These are phyloP conservation scores for Pseudogymnoascus sp. DNA, from an alignment of 2,329 filamentous ascomycete species.

Conservation along the genomic window DNA sequence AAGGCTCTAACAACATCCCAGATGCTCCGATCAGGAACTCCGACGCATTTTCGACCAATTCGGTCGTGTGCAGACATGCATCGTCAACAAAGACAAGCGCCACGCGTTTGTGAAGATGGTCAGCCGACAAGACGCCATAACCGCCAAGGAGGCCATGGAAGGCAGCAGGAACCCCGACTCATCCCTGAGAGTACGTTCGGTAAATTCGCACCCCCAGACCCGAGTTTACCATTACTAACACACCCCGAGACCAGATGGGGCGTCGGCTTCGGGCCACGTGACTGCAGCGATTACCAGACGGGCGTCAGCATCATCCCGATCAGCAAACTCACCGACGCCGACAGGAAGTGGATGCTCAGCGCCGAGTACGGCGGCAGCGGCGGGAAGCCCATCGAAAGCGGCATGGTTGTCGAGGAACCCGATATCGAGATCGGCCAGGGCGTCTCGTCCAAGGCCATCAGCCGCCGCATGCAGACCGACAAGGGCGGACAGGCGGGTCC, in stretches of 20 bases:
- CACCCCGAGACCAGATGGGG: constrained; percentile 76
- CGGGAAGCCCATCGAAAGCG: constrained; percentile 68
- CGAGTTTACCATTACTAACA: neutral
- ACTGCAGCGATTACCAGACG: constrained; percentile 92
- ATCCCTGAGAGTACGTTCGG: constrained; percentile 21
- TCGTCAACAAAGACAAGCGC: constrained; percentile 95
- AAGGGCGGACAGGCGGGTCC: constrained; percentile 57
- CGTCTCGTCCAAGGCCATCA: constrained; percentile 85
- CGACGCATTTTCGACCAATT: constrained; percentile 71
- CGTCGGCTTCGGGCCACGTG: constrained; percentile 90
- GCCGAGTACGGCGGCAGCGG: constrained; percentile 91
- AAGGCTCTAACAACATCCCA: constrained; percentile 31
- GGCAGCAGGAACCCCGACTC: constrained; percentile 63
- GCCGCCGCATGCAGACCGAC: constrained; percentile 61
- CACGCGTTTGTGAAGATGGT: constrained; percentile 99
- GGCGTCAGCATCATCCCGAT: constrained; percentile 93
- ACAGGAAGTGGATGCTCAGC: constrained; percentile 93
- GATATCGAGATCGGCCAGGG: constrained; percentile 98
- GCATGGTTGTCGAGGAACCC: constrained; percentile 89
- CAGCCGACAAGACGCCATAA: constrained; percentile 73
- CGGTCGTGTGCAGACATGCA: constrained; percentile 90
- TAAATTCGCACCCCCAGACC: constrained; percentile 10
- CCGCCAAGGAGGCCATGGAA: constrained; percentile 83
- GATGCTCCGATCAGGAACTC: constrained; percentile 72
- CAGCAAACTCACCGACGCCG: constrained; percentile 84